These are phyloP conservation scores for Centrapalus pauciflorus DNA, from an alignment of 129 eudicot species.

Conservation along the genomic window DNA sequence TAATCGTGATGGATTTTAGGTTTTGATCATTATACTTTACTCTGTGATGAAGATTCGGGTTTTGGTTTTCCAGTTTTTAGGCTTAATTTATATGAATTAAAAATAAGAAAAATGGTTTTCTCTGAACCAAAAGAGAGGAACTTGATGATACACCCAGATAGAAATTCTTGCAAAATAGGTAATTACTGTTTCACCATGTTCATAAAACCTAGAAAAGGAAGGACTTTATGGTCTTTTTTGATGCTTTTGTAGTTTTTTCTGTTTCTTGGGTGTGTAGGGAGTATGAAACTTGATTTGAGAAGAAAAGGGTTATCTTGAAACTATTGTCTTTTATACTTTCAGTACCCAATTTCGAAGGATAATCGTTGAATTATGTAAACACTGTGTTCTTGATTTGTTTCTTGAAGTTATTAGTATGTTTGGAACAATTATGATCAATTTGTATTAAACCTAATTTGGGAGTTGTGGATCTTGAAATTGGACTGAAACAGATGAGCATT, in stretches of 20 bases:
- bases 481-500: constrained; percentile 39
- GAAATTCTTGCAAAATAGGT: background rate
- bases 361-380: background rate
- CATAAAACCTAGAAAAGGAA: background rate
- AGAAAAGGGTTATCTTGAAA: too few species aligned
- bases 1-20: background rate
- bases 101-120: background rate
- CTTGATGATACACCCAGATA: background rate
- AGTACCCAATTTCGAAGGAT: background rate
- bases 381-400: constrained; percentile 3
- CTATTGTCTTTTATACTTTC: background rate
- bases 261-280: background rate
- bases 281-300: background rate
- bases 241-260: background rate
- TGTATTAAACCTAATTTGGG: background rate
- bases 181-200: constrained; percentile 1
- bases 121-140: too few species aligned
- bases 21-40: background rate
- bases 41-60: background rate
- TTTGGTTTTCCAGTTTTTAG: background rate
- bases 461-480: background rate
- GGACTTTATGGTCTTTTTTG: background rate
- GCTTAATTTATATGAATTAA: background rate
- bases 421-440: background rate
- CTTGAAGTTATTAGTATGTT: background rate